Evolutionary conservation across 2,329 filamentous ascomycete genomes (phyloP), one percentile per base, ranked within the genome.

Genomic region (Colletotrichum gigasporum): DNA sequence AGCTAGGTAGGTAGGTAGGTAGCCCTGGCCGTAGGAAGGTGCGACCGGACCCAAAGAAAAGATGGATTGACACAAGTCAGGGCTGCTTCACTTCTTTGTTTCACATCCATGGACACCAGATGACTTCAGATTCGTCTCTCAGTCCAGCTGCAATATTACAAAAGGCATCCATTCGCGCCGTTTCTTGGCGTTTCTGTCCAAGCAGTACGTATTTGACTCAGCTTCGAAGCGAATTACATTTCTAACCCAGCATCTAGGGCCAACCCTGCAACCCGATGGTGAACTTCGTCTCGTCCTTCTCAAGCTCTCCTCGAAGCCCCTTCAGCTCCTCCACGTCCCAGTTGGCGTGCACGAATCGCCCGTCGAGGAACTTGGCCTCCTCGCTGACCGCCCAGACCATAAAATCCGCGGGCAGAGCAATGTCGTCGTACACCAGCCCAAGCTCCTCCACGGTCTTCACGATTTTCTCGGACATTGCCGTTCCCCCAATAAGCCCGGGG

Each of bases 251-350:
- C 39, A 2, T 16, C 48, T 53, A 64, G 11, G 9, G 16, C 64
- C 65, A 69, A 1, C 65, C 67, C 20, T 62, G 26, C 3, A 69
- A 4, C 10, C 60, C 60, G 5, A 69, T 55, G 1, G 58, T 67
- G 24, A 66, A 69, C 9, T 52, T 26, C 7, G 34, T 20, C 12
- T 14, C n/a, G 10, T 69, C 55, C 1, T 26, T 53, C n/a, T 63
- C 54, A 24, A 69, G 14, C 9, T 47, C 47, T 2, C 30, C 65
- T 26, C 51, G 60, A 26, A 64, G 54, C 30, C 51, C 60, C 69
- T 80, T 79, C 24, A 85, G 73, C 67, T 85, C 83, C 26, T 82
- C 76, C 0, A 84, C 76, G 69, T 86, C 84, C 83, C 82, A 86
- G n/a, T 81, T 81, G 9, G 77, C 75, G 77, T 80, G 84, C 1